Evolutionary conservation across 208 protist genomes (phyloP).

Genomic region (Perkinsela sp.): DNA sequence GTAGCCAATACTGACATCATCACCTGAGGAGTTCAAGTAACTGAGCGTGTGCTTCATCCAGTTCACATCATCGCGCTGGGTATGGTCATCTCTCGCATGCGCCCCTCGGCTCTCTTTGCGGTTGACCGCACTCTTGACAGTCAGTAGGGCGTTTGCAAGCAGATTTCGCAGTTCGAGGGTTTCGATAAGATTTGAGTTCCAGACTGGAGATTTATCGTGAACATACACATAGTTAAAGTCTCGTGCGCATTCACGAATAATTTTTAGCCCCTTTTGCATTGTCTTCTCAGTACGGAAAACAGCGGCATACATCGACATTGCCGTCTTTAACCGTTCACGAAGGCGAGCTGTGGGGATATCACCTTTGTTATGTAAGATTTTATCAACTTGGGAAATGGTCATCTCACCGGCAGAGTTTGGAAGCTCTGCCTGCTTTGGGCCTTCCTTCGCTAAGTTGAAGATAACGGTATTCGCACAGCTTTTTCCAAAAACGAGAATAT

Average conservation of each 20-base stretch:
- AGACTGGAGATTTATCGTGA: constrained; percentile 66
- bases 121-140: constrained; percentile 66
- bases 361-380: constrained; percentile 72
- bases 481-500: constrained; percentile 97
- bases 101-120: constrained; percentile 85
- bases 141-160: constrained; percentile 74
- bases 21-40: constrained; percentile 62
- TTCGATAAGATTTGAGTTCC: constrained; percentile 94
- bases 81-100: constrained; percentile 87
- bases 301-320: constrained; percentile 85
- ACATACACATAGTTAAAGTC: constrained; percentile 73
- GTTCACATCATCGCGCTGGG: constrained; percentile 78
- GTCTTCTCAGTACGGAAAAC: constrained; percentile 77
- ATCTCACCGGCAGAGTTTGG: constrained; percentile 49
- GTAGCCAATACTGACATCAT: constrained; percentile 70
- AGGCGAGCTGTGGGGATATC: constrained; percentile 64
- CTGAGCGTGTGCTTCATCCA: constrained; percentile 98
- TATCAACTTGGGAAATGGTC: constrained; percentile 79
- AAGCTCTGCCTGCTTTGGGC: constrained; percentile 46
- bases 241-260: constrained; percentile 71
- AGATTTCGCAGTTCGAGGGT: constrained; percentile 94
- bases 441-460: constrained; percentile 68
- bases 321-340: constrained; percentile 81
- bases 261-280: constrained; percentile 58
- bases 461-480: constrained; percentile 74